Percentiles rank a stretch among this genome's conserved stretches.
phyloP scores from a whole-genome alignment of 2,329 filamentous ascomycete genomes.

The Mycosphaerella sp. region DNA sequence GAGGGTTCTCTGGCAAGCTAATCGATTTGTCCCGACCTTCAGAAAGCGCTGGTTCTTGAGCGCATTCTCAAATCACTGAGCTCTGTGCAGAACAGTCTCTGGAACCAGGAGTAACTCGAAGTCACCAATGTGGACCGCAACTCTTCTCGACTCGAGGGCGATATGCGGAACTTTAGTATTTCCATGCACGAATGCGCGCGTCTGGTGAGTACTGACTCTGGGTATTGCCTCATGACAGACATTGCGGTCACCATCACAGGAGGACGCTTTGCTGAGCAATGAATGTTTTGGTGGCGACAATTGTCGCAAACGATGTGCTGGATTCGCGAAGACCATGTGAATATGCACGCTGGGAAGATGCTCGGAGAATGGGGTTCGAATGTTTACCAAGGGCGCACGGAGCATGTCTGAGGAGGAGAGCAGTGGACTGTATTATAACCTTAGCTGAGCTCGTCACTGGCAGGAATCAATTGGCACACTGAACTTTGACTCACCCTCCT shows the following conservation, averaged over 20 bases:
- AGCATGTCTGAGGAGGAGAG: not conserved
- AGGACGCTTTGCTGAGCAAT: not conserved
- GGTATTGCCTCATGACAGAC: not conserved
- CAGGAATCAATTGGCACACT: not conserved
- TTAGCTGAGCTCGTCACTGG: not conserved
- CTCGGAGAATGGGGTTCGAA: not conserved
- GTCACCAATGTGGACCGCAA: not conserved
- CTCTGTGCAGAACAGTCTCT: not conserved
- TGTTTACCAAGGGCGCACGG: not conserved
- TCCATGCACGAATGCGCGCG: not conserved
- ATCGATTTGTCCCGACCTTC: not conserved
- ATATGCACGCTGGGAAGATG: not conserved
- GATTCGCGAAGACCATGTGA: not conserved
- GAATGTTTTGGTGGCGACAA: not conserved
- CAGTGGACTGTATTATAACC: not conserved
- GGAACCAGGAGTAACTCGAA: not conserved
- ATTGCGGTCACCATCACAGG: not conserved
- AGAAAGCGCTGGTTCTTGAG: not conserved
- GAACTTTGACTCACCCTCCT: not conserved
- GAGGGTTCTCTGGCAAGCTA: not conserved
- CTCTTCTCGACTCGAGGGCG: not conserved
- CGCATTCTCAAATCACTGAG: conserved; percentile 5
- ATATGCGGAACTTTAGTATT: not conserved
- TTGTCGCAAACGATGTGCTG: not conserved
- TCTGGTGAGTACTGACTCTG: not conserved